Evolutionary conservation across 2,329 filamentous ascomycete genomes (phyloP), one percentile per base, ranked within the genome.

Genomic region (Exophiala sideris): DNA sequence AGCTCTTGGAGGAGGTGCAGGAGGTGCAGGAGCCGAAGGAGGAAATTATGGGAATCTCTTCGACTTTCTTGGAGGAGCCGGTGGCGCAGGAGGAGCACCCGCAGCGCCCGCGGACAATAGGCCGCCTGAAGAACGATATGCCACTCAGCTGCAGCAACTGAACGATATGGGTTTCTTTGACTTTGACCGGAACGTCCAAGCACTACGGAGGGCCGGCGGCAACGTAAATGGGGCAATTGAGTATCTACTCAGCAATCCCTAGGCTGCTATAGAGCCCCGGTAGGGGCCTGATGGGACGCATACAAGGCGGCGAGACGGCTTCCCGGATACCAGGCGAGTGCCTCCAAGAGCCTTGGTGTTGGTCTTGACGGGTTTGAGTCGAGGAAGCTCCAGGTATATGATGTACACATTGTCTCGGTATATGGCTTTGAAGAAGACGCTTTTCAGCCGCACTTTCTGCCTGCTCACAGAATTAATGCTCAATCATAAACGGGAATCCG

Each of bases 131-230:
- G 94, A 97, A 72, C 79, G 89, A 55, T 99, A 96, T 65, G 91
- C 88, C 2, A 85, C 89, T 32, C 92, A 99, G 73, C 77, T 99
- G 46, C 80, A 90, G 56, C 91, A 97, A 73, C 76, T 99, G 59
- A 99, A 99, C 70, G 94, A 97, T 62, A 99, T 99, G 94, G 94
- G 94, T 2, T 99, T 99, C 74, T 96, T 85, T 69, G 91, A 99
- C 68, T 99, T 97, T 67, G 92, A 99, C 48, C 78, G 88, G 63
- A 99, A 99, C 64, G 84, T 99, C 32, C 85, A 88, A 52, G 94
- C 94, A 4, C 75, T 99, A 66, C 81, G 92, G 70, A 82, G 92
- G 65, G 89, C 89, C 56, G 94, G 94, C 7, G 94, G 94, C 9
- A 96, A 89, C 69, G 94, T 97, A 38, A 91, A 97, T 70, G 94